Conservation (phyloP, 148 eudicot species). For the Camellia japonica region DNA sequence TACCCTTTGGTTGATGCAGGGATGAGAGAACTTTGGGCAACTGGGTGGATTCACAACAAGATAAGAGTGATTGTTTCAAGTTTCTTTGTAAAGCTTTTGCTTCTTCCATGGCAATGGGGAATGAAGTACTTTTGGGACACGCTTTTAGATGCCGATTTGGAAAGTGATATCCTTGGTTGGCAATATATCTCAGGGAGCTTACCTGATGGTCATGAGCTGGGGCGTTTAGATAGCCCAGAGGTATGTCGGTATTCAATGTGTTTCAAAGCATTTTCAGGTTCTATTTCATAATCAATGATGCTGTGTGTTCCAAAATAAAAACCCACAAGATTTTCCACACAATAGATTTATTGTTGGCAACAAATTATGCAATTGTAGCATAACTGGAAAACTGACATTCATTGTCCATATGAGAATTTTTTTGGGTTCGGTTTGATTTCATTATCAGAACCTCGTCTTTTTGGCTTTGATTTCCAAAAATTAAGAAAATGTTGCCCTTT, state of each 20-base stretch:
- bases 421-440: neutral
- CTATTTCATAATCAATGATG: conserved; percentile 1
- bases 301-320: neutral
- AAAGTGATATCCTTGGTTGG: conserved; percentile 96
- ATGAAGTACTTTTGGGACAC: conserved; percentile 99
- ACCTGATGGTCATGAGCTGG: conserved; percentile 93
- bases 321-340: neutral
- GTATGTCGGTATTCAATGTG: conserved; percentile 24
- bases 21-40: conserved; percentile 99
- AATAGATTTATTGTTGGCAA: neutral
- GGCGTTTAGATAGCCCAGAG: conserved; percentile 91
- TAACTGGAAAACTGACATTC: neutral
- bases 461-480: neutral
- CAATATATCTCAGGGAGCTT: conserved; percentile 96
- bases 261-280: neutral
- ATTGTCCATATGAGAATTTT: neutral
- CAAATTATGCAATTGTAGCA: neutral
- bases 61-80: conserved; percentile 87
- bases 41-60: conserved; percentile 91
- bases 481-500: neutral
- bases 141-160: conserved; percentile 94
- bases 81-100: conserved; percentile 78
- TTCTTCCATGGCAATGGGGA: conserved; percentile 98
- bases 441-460: neutral
- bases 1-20: conserved; percentile 97